These are phyloP conservation scores for Pseudocercospora eumusae DNA, from an alignment of 2,329 filamentous ascomycete genomes.

Conservation along the genomic window DNA sequence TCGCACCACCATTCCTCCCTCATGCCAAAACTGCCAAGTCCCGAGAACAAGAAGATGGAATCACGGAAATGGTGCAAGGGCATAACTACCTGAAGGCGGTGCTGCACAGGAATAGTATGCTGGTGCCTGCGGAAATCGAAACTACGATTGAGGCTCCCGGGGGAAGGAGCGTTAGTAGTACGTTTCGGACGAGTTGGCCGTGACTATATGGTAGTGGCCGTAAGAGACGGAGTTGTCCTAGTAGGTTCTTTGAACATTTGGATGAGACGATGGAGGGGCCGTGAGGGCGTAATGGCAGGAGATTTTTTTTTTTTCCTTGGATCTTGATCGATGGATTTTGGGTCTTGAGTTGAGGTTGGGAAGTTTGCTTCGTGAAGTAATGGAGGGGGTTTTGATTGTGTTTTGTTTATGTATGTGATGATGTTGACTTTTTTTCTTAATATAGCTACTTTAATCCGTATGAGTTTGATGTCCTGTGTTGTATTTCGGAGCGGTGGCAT, in stretches of 20 bases:
- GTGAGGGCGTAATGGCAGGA: background rate
- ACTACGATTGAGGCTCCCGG: slow-evolving; percentile 5
- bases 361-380: too few species aligned
- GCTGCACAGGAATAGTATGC: background rate
- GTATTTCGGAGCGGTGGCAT: background rate
- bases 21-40: background rate
- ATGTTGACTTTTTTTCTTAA: too few species aligned
- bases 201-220: background rate
- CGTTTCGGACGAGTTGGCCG: slow-evolving; percentile 5
- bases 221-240: background rate
- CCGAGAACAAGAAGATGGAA: background rate
- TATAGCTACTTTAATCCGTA: too few species aligned
- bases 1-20: background rate
- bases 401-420: too few species aligned
- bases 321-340: background rate
- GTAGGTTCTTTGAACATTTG: slow-evolving; percentile 4
- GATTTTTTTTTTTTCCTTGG: background rate
- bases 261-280: background rate
- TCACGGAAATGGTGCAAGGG: background rate
- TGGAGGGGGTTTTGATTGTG: too few species aligned
- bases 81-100: background rate
- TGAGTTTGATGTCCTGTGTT: too few species aligned
- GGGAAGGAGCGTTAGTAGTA: slow-evolving; percentile 6
- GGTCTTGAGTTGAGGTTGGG: too few species aligned
- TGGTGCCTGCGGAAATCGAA: slow-evolving; percentile 1